Conservation (phyloP, 2,329 filamentous ascomycete genomes). For the Cephalotrichum gorgonifer region DNA sequence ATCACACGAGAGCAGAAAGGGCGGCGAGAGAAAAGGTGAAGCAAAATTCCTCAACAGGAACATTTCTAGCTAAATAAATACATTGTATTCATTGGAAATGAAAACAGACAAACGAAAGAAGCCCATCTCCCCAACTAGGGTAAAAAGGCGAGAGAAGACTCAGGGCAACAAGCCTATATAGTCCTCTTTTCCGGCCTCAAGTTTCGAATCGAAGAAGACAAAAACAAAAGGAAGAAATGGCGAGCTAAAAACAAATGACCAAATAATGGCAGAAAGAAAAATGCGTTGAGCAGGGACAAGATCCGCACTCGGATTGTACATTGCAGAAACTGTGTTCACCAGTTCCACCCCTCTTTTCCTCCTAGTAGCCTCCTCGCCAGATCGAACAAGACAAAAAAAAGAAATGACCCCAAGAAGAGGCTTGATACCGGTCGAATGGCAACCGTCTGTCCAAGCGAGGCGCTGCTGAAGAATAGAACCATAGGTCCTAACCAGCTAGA, state of each 20-base stretch:
- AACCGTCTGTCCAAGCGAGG: background rate
- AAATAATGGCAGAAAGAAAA: background rate
- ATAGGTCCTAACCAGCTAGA: no score
- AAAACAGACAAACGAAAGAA: background rate
- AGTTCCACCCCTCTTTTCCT: background rate
- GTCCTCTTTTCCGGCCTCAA: no score
- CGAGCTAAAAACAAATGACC: background rate
- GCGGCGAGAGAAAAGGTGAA: background rate
- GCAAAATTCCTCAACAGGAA: background rate
- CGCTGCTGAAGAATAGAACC: background rate
- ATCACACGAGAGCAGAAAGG: background rate
- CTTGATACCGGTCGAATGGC: background rate
- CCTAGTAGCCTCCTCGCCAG: background rate
- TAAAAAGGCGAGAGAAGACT: background rate
- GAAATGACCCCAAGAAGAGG: background rate
- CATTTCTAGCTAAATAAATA: background rate
- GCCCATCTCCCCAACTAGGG: background rate
- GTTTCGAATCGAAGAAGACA: background rate
- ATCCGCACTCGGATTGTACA: background rate
- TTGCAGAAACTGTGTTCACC: background rate
- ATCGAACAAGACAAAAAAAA: background rate
- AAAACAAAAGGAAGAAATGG: background rate
- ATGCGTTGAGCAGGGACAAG: background rate
- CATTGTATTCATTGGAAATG: background rate
- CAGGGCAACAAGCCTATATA: no score